Base-by-base conservation (phyloP, 2,329 filamentous ascomycete genomes). In the Cordyceps javanica region DNA sequence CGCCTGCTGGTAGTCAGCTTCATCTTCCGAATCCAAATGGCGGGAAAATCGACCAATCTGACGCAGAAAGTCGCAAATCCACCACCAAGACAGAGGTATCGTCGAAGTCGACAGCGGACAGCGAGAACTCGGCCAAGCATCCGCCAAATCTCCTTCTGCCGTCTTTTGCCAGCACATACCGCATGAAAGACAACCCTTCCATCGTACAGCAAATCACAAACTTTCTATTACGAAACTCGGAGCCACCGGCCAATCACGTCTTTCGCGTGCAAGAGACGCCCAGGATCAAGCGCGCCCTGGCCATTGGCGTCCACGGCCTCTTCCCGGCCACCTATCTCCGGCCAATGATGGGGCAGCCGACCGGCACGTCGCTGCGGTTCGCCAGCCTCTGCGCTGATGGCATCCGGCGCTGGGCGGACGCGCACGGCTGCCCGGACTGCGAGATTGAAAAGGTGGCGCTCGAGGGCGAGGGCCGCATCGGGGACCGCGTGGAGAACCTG, bases 361-460 rank as follows among this genome's bases (percentile, higher is more conserved):
- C 92, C 0, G 94, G 94, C 6, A 99, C 94, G 1, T 97, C 93
- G 0, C 85, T 97, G 58, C 87, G 91, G 41, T 99, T 99, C 68
- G 91, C 92, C 10, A 93, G 89, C 62, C 87, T 93, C 67, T 89
- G 89, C 19, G 91, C 91, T 6, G 85, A 89, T 39, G 88, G 90
- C 1, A 93, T 99, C 64, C 83, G 87, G 59, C 81, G 87, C 60
- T 99, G 92, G 90, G 84, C 90, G 0, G 84, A 90, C 55, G 77
- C 77, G 13, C 83, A 90, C 62, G 87, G 89, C 1, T 91, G 87
- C 60, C 75, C 79, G 2, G 88, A 91, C 61, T 86, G 82, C 60
- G 88, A 95, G 64, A 90, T 99, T 57, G 91, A 97, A 67, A 97
- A 95, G 69, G 89, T 97, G 14, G 91, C 93, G 1, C 80, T 99